A percentile compares a stretch with the other conserved stretches of the same genome.
phyloP scores from a whole-genome alignment of 495 filamentous ascomycete genomes.

The Penicillium herquei region DNA sequence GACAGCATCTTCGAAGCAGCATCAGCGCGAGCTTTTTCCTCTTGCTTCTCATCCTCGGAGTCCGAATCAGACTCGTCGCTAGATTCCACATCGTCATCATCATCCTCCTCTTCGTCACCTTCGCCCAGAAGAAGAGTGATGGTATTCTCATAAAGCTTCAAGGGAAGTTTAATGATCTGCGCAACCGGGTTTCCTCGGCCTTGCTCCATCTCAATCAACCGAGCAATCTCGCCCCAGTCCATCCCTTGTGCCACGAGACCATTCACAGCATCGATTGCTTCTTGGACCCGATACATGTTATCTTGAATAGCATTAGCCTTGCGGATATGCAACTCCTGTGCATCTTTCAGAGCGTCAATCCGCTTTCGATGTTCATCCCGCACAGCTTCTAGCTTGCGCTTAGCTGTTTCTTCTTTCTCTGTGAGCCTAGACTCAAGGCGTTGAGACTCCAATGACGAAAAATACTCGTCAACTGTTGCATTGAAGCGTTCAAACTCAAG shows the following conservation, averaged over 20 bases:
- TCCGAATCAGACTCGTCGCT: conserved; percentile 63
- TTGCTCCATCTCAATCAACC: conserved; percentile 84
- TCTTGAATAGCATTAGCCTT: conserved; percentile 89
- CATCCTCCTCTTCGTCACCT: conserved; percentile 57
- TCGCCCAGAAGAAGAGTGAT: conserved; percentile 79
- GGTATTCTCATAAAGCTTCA: conserved; percentile 86
- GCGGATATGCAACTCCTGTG: conserved; percentile 77
- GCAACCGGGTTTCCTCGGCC: conserved; percentile 79
- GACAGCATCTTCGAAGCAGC: conserved; percentile 42
- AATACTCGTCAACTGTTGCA: conserved; percentile 92
- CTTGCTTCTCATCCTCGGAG: conserved; percentile 50
- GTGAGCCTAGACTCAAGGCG: conserved; percentile 79
- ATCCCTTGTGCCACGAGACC: conserved; percentile 86
- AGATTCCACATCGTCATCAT: conserved; percentile 56
- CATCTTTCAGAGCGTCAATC: conserved; percentile 74
- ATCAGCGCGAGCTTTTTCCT: conserved; percentile 35
- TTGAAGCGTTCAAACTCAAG: conserved; percentile 82
- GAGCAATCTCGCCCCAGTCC: conserved; percentile 93
- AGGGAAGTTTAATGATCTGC: conserved; percentile 77
- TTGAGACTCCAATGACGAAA: conserved; percentile 92
- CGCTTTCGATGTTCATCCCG: conserved; percentile 78
- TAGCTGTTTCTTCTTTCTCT: conserved; percentile 78
- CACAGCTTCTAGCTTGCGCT: conserved; percentile 77
- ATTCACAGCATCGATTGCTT: conserved; percentile 88
- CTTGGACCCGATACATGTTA: conserved; percentile 83